These are phyloP conservation scores for Triglochin maritima DNA, from an alignment of 106 monocot species.

Conservation along the genomic window DNA sequence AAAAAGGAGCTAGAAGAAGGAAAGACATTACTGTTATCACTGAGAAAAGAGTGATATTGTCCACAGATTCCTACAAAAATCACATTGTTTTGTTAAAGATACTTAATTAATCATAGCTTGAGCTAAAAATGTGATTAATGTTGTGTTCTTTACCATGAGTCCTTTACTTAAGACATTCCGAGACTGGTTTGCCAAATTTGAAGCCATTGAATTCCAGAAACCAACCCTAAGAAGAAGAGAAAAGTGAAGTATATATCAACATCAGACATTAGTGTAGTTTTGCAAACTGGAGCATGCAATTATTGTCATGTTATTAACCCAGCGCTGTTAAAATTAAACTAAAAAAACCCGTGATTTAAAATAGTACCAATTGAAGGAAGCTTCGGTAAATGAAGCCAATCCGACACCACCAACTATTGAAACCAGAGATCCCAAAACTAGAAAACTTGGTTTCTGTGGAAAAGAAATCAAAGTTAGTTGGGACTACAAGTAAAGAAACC, in stretches of 20 bases:
- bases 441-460: conserved; percentile 34
- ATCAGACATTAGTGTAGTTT: too few species aligned
- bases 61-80: conserved; percentile 76
- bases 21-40: conserved; percentile 85
- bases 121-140: too few species aligned
- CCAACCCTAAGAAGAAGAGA: conserved; percentile 53
- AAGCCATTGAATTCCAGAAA: conserved; percentile 99
- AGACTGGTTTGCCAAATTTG: conserved; percentile 76
- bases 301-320: too few species aligned
- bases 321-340: too few species aligned
- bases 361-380: conserved; percentile 66
- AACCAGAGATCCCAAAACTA: conserved; percentile 44
- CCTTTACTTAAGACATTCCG: conserved; percentile 97
- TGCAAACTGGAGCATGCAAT: too few species aligned
- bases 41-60: conserved; percentile 95
- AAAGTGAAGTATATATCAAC: too few species aligned
- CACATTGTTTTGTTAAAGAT: not conserved
- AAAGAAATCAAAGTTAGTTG: too few species aligned
- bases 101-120: too few species aligned
- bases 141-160: conserved; percentile 52
- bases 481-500: too few species aligned
- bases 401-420: conserved; percentile 75
- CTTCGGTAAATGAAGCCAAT: conserved; percentile 65
- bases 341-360: too few species aligned
- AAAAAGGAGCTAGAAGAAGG: conserved; percentile 39